phyloP scores from a whole-genome alignment of 305 asterid genomes.

The Rubia balearica region DNA sequence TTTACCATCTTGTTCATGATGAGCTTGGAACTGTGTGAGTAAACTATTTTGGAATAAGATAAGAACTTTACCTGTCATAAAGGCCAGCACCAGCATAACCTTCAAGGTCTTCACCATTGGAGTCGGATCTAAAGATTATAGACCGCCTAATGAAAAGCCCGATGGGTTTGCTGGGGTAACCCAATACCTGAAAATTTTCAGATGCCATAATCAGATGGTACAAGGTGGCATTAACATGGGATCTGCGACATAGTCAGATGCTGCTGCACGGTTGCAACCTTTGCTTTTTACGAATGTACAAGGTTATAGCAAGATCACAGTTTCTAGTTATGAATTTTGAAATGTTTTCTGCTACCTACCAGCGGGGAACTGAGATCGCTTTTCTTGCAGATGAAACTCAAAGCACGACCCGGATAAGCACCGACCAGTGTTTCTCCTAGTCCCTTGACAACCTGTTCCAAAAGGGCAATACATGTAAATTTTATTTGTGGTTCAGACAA shows the following conservation, averaged over 20 bases:
- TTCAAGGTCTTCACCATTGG: conserved; percentile 98
- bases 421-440: conserved; percentile 99
- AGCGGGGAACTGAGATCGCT: conserved; percentile 65
- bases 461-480: conserved; percentile 16
- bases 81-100: conserved; percentile 99
- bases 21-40: neutral
- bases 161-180: conserved; percentile 97
- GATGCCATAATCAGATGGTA: neutral
- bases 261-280: neutral
- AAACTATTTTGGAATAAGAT: conserved; percentile 1
- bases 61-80: conserved; percentile 66
- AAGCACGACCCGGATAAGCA: conserved; percentile 99
- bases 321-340: neutral
- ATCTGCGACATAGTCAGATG: neutral
- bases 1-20: neutral
- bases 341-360: conserved; percentile 26
- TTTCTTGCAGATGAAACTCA: conserved; percentile 93
- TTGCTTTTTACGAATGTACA: neutral
- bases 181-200: conserved; percentile 63
- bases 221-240: neutral
- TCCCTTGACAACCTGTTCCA: conserved; percentile 89
- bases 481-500: neutral
- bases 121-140: conserved; percentile 95
- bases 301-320: neutral
- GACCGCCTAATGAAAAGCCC: conserved; percentile 84